Evolutionary conservation across 2,329 filamentous ascomycete species (phyloP).

Genomic region (Colletotrichum sp.): DNA sequence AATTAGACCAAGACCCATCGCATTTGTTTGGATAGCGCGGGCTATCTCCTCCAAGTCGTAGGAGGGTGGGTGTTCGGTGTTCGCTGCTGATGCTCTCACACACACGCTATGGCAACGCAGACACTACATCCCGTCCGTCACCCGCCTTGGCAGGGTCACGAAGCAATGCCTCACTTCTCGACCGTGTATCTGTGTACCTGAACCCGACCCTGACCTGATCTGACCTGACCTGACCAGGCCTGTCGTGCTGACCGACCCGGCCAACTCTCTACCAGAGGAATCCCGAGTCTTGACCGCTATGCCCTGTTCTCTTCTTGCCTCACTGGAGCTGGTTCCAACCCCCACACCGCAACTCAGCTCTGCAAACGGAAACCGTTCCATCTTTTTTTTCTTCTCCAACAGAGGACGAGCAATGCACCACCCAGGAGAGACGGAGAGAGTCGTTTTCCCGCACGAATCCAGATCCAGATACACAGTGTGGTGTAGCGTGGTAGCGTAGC

Average conservation of each 20-base stretch:
- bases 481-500: not conserved
- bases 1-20: not conserved
- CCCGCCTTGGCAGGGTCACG: conserved; percentile 20
- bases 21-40: not conserved
- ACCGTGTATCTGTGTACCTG: not conserved
- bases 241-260: not conserved
- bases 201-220: not conserved
- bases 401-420: not conserved
- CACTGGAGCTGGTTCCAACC: not conserved
- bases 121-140: not conserved
- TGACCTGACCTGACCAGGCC: not conserved
- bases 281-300: not conserved
- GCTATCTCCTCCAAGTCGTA: not conserved
- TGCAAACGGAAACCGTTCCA: conserved; percentile 14
- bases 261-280: not conserved
- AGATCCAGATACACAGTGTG: not conserved
- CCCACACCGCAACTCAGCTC: not conserved
- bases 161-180: not conserved
- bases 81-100: not conserved
- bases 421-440: not conserved
- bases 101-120: conserved; percentile 10
- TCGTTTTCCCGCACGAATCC: not conserved
- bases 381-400: not conserved
- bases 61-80: not conserved
- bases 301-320: not conserved